Conservation (phyloP, 78 protist genomes). For the Bigelowiella natans region DNA sequence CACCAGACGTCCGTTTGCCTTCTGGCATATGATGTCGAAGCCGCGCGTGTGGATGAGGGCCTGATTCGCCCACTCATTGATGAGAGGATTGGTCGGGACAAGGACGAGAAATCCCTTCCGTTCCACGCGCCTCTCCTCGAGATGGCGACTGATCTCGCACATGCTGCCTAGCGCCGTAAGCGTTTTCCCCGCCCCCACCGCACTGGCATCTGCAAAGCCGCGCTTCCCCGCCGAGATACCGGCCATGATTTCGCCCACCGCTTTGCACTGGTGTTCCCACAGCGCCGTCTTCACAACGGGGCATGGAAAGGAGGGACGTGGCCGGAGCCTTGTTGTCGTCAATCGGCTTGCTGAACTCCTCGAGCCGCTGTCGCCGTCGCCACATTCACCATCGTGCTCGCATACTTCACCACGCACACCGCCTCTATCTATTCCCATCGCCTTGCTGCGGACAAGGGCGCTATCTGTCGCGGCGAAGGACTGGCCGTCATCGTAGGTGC, state of each 20-base stretch:
- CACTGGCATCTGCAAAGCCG: slow-evolving; percentile 11
- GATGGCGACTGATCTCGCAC: background rate
- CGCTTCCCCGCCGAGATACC: background rate
- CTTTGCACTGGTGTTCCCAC: slow-evolving; percentile 4
- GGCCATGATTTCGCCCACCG: background rate
- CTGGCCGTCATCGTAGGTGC: background rate
- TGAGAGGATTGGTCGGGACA: too few relatives aligned
- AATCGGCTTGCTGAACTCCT: too few relatives aligned
- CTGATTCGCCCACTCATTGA: too few relatives aligned
- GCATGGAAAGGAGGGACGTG: background rate
- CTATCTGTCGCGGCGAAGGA: too few relatives aligned
- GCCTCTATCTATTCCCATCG: too few relatives aligned
- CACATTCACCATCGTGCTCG: background rate
- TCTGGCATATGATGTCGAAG: too few relatives aligned
- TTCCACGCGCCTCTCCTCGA: background rate
- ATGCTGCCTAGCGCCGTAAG: background rate
- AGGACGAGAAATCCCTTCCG: background rate
- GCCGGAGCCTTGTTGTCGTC: too few relatives aligned
- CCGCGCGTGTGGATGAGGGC: too few relatives aligned
- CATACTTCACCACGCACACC: background rate
- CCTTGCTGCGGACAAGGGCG: too few relatives aligned
- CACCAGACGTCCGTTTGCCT: too few relatives aligned
- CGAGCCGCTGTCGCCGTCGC: background rate
- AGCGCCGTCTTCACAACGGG: background rate
- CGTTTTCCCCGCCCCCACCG: slow-evolving; percentile 12